Percentiles rank a stretch among this genome's conserved stretches.
Conservation (phyloP, 2,329 filamentous ascomycete genomes). For the Pseudogymnoascus destructans region DNA sequence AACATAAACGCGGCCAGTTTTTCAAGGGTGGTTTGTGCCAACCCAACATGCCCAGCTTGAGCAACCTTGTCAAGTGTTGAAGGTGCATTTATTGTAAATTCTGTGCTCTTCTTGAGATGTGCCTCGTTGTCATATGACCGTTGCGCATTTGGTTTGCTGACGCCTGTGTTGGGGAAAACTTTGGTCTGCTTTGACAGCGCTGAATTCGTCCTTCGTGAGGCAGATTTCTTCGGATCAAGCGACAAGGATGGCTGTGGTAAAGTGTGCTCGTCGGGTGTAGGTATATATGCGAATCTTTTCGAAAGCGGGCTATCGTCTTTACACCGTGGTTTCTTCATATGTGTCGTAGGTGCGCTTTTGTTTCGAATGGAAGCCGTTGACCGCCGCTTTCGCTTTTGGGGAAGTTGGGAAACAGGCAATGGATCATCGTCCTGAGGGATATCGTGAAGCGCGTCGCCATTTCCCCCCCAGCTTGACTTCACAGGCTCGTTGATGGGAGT, state of each 20-base stretch:
- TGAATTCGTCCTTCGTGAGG: conserved; percentile 9
- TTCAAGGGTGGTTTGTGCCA: conserved; percentile 21
- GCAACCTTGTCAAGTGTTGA: conserved; percentile 17
- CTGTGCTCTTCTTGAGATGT: neutral
- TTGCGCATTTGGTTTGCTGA: conserved; percentile 18
- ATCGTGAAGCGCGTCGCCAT: conserved; percentile 15
- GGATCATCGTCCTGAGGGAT: conserved; percentile 10
- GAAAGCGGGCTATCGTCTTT: conserved; percentile 1
- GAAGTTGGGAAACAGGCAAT: neutral
- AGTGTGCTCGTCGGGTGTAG: neutral
- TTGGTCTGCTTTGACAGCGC: conserved; percentile 12
- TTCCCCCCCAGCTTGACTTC: conserved; percentile 9
- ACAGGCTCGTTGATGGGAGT: conserved; percentile 14
- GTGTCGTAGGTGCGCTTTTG: neutral
- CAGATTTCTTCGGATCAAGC: conserved; percentile 13
- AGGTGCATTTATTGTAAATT: conserved; percentile 8
- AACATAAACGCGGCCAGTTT: conserved; percentile 18
- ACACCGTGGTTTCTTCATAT: neutral
- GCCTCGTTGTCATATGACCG: neutral
- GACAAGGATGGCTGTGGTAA: neutral
- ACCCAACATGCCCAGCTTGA: conserved; percentile 13
- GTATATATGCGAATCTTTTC: neutral
- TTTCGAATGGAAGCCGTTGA: neutral
- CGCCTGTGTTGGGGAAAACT: conserved; percentile 16
- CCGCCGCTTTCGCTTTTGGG: conserved; percentile 12